Conservation (phyloP, 2,329 filamentous ascomycete species). For the Fusarium pseudonygamai region DNA sequence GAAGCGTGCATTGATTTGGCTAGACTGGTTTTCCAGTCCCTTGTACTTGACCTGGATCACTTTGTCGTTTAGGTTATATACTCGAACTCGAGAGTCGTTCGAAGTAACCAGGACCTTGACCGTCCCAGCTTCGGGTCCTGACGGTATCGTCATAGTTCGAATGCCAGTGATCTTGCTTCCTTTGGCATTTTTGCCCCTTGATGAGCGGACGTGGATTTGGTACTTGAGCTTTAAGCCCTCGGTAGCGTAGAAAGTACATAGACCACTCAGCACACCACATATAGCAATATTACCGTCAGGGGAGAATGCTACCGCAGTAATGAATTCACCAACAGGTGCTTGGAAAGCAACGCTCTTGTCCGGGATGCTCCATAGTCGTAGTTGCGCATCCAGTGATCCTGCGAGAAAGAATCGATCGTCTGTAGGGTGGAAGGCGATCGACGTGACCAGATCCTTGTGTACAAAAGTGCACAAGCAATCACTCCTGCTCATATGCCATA, state of each 20-base stretch:
- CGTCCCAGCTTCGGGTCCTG: conserved; percentile 62
- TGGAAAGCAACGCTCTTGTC: conserved; percentile 93
- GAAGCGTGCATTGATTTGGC: conserved; percentile 89
- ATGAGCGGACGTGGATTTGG: conserved; percentile 93
- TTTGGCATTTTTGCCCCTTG: conserved; percentile 91
- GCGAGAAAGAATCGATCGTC: conserved; percentile 98
- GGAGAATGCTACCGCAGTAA: conserved; percentile 93
- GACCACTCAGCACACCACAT: conserved; percentile 84
- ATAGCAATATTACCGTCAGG: conserved; percentile 92
- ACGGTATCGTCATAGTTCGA: conserved; percentile 72
- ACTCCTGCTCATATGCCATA: conserved; percentile 88
- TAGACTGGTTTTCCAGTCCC: conserved; percentile 88
- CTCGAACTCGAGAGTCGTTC: conserved; percentile 90
- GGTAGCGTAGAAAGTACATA: conserved; percentile 92
- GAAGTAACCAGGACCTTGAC: conserved; percentile 90
- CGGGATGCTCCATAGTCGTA: conserved; percentile 95
- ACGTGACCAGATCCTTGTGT: conserved; percentile 94
- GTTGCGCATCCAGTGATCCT: conserved; percentile 86
- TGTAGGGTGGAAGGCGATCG: conserved; percentile 90
- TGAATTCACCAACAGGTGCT: conserved; percentile 81
- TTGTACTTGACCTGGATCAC: conserved; percentile 88
- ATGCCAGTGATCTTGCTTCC: conserved; percentile 98
- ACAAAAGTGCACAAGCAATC: conserved; percentile 95
- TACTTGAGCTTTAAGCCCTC: conserved; percentile 85
- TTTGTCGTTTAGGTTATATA: conserved; percentile 90